Base-by-base conservation (phyloP, 73 alveolate species). In the Symbiodinium pilosum region DNA sequence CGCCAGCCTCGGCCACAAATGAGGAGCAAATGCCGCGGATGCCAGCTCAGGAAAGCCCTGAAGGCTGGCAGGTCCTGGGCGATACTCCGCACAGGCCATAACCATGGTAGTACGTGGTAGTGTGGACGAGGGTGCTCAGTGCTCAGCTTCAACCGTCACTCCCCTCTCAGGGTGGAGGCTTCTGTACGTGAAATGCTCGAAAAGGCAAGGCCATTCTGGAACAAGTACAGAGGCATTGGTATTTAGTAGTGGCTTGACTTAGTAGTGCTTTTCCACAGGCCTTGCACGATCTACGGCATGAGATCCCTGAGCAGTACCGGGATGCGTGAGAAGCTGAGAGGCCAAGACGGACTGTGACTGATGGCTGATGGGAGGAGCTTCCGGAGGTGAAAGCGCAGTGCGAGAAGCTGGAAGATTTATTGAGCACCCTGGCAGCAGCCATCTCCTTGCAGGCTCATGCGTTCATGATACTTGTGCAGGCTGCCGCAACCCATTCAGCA, bases 1-100 rank as follows among this genome's bases (percentile, higher is more conserved):
- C 73, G 28, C 73, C 73, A 0, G 24, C 7, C 7, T 26, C 20
- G 26, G 34, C 30, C 73, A 2, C 28, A n/a, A n/a, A n/a, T n/a
- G 36, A 30, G 84, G 41, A 69, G 43, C n/a, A n/a, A n/a, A n/a
- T n/a, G n/a, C n/a, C n/a, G n/a, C n/a, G n/a, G n/a, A n/a, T n/a
- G n/a, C n/a, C n/a, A n/a, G n/a, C n/a, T n/a, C n/a, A n/a, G n/a
- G 77, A 59, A 5, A 73, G 85, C 51, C 85, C 85, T 24, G 85
- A 73, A 36, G 85, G 85, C 47, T 73, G 85, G 85, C 85, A 73
- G 43, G 43, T 73, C 85, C 30, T 73, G 85, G 85, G 85, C 12
- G 44, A 73, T 42, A 73, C 85, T 0, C 85, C 85, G 30, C 47
- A 73, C 6, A n/a, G 84, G 84, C 73, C 32, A 26, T 21, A 24